These are phyloP conservation scores for Alternaria longipes DNA, from an alignment of 2,329 filamentous ascomycete species.

Conservation along the genomic window DNA sequence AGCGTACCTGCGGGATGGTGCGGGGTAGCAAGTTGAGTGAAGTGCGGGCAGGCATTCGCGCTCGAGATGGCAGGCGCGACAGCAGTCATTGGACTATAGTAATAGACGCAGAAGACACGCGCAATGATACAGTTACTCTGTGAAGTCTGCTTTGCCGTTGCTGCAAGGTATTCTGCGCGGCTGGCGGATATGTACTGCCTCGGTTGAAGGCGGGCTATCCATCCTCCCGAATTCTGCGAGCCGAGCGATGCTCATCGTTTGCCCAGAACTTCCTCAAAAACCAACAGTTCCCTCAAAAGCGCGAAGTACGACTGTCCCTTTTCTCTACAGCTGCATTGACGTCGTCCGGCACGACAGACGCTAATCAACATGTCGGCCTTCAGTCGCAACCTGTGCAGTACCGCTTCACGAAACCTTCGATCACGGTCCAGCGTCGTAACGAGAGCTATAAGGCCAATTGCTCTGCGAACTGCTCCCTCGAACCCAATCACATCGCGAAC, in stretches of 20 bases:
- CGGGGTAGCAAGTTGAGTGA: conserved; percentile 21
- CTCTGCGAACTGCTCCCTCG: conserved; percentile 37
- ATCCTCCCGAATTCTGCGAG: conserved; percentile 35
- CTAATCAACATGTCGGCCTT: conserved; percentile 55
- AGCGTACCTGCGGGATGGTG: conserved; percentile 13
- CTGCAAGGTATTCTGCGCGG: not conserved
- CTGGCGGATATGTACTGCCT: conserved; percentile 29
- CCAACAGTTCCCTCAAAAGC: conserved; percentile 32
- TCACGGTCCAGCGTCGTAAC: conserved; percentile 44
- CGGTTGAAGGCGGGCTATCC: conserved; percentile 44
- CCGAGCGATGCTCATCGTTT: conserved; percentile 34
- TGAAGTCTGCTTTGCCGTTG: not conserved
- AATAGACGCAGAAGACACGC: not conserved
- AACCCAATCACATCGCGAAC: conserved; percentile 34
- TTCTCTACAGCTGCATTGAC: conserved; percentile 43
- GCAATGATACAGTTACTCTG: not conserved
- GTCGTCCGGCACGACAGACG: conserved; percentile 44
- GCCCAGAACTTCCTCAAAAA: conserved; percentile 33
- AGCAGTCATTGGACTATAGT: not conserved
- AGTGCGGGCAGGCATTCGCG: conserved; percentile 1
- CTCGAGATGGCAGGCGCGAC: not conserved
- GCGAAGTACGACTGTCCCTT: conserved; percentile 48
- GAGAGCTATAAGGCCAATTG: conserved; percentile 51
- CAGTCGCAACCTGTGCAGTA: conserved; percentile 54
- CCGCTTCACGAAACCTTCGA: conserved; percentile 50